Evolutionary conservation across 495 filamentous ascomycete species (phyloP), one percentile per base, ranked within the genome.

Genomic region (Penicillium goetzii): DNA sequence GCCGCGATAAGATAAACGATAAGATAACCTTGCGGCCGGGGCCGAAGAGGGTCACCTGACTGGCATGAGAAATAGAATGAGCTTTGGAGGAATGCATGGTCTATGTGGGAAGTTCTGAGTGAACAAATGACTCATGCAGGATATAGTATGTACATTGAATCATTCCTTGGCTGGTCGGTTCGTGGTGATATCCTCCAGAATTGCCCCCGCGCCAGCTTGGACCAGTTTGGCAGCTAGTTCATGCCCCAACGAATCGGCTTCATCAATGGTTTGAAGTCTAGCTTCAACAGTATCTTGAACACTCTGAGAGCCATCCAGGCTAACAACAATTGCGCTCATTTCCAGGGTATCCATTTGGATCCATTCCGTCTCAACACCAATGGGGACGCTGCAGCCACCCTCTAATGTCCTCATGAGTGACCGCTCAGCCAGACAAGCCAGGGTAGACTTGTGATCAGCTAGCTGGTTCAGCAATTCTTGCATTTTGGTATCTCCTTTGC

Each of bases 351-450:
- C 50, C 30, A 23, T 9, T n/a, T 53, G 38, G 25, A 70, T 23
- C 68, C 68, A 70, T 45, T 67, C 64, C 25, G 68, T 70, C 64
- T 70, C 86, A 5, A 96, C 90, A 8, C 92, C 92, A 70, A 96
- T 91, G 1, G 92, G 92, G 23, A 93, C 90, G 67, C 85, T 89
- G 72, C 92, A 96, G 8, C 92, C 92, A n/a, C 92, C 92, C 71
- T 96, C 90, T 14, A 96, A 74, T 38, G 85, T 86, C 32, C 92
- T 75, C 85, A 96, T 85, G 47, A 96, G 73, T 58, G 83, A 84
- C 53, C 92, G 73, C 80, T 96, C 91, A 0, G 90, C 89, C 28
- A 86, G 76, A 62, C 83, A 84, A 19, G 83, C 84, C 56, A 87
- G 62, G 62, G 82, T 84, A 1, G 86, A 86, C 56, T 76, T 67